Conservation (phyloP, 139 green algal genomes). For the Chlorokybus atmophyticus region DNA sequence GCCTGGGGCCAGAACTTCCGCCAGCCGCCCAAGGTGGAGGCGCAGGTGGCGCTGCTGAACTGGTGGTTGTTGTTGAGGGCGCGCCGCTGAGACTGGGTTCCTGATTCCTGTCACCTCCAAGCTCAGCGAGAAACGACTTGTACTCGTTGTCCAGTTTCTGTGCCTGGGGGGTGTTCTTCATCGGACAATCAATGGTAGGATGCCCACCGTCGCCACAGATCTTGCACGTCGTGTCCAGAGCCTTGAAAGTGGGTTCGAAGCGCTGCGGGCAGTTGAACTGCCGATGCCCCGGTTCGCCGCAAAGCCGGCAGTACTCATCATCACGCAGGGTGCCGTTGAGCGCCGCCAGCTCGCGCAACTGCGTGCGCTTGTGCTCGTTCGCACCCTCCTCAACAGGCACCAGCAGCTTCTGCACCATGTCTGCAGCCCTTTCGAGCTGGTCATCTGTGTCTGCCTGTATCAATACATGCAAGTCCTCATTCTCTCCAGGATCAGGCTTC, state of each 20-base stretch:
- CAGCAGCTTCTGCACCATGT: conserved; percentile 74
- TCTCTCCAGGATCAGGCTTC: conserved; percentile 68
- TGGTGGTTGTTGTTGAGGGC: too few species aligned
- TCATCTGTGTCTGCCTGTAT: conserved; percentile 82
- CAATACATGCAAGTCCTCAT: conserved; percentile 95
- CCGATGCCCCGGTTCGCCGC: conserved; percentile 41
- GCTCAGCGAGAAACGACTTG: conserved; percentile 72
- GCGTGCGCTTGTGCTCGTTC: conserved; percentile 85
- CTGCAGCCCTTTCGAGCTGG: conserved; percentile 43
- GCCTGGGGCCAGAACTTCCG: too few species aligned
- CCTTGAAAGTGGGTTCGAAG: conserved; percentile 13
- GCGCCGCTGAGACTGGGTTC: too few species aligned
- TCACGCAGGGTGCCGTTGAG: conserved; percentile 78
- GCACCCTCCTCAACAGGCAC: conserved; percentile 66
- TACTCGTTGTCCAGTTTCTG: conserved; percentile 77
- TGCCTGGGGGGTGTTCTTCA: conserved; percentile 26
- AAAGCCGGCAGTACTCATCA: conserved; percentile 53
- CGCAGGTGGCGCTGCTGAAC: too few species aligned
- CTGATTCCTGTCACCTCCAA: conserved; percentile 58
- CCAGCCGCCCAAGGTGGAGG: too few species aligned
- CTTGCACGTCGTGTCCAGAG: conserved; percentile 13
- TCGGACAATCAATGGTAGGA: conserved; percentile 34
- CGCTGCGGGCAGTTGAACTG: conserved; percentile 45
- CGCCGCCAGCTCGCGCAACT: conserved; percentile 81
- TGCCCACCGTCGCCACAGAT: conserved; percentile 40